Base-by-base conservation (phyloP, 345 rosid genomes). In the Gossypium bickii region DNA sequence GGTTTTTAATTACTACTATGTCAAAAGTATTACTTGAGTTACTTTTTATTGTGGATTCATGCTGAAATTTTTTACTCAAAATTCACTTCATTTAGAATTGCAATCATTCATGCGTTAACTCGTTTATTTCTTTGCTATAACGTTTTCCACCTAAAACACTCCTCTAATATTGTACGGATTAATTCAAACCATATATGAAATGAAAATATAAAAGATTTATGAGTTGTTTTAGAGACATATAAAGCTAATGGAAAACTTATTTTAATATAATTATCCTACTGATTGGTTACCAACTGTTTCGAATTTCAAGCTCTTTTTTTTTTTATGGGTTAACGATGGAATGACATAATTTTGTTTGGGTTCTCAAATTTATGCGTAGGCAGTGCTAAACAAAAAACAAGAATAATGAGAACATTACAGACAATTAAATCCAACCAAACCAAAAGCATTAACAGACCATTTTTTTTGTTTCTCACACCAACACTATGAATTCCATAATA, bases 111-210 rank as follows among this genome's bases (percentile, higher is more conserved):
- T 44, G 64, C 4, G 12, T 16, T 15, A 64, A 17, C 4, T 72
- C 11, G 16, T 3, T 3, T 59, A 5, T 41, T 77, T 12, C 24
- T 65, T 77, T 9, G 73, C 0, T 44, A 2, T 7, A 17, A 49
- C 1, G 47, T 73, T 13, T 73, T 52, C 25, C 77, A 78, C 5
- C 16, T 74, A 0, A 78, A 78, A 17, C 34, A 44, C 55, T 47
- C n/a, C 71, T 67, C 55, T 47, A 5, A 55, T n/a, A 3, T 47
- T 67, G 71, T 22, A 67, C 9, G 55, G 56, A 7, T 12, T 67
- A 10, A 1, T 58, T 58, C 29, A 51, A 45, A 8, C n/a, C 0
- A 2, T 66, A 0, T 2, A 1, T 29, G 34, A 29, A 29, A 29
- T 3, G 5, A 29, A 29, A 3, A 29, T 29, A 29, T 3, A 3